A percentile compares a stretch with the other conserved stretches of the same genome.
These are phyloP conservation scores for Chlamydomonas applanata DNA, from an alignment of 139 green algal species.

Conservation along the genomic window DNA sequence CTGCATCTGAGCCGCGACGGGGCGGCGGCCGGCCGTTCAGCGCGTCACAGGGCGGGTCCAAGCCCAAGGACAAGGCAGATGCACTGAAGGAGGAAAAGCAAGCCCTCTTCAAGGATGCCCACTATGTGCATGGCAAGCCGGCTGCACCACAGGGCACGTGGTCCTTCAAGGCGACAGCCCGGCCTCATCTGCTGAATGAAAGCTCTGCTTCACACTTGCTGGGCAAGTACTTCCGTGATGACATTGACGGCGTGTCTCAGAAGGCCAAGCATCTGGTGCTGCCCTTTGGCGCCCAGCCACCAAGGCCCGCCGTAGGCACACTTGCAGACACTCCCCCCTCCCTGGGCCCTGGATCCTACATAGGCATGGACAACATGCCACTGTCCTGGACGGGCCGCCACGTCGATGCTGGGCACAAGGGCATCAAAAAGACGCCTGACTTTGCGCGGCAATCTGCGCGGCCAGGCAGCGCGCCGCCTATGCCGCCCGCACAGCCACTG, in stretches of 20 bases:
- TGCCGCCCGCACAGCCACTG: neutral
- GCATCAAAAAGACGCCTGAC: slow-evolving; percentile 2
- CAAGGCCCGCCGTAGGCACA: neutral
- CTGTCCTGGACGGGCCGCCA: neutral
- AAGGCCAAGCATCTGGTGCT: too few species aligned
- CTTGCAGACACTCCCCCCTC: slow-evolving; percentile 4
- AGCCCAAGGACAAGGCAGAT: neutral
- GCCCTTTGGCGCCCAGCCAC: neutral
- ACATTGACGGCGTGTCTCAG: neutral
- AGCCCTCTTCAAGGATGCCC: slow-evolving; percentile 3
- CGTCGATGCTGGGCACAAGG: slow-evolving; percentile 1
- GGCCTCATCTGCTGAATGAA: neutral
- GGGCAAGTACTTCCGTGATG: slow-evolving; percentile 1
- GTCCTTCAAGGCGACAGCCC: neutral
- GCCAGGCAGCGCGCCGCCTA: neutral
- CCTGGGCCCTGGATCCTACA: slow-evolving; percentile 2
- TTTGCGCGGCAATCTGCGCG: neutral
- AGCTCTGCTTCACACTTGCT: neutral
- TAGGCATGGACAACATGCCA: neutral
- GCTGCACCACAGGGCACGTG: neutral
- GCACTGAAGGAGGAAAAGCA: neutral
- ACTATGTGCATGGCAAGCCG: neutral
- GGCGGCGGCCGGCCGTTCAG: neutral
- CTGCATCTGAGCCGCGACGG: too few species aligned
- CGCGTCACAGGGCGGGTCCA: neutral